Evolutionary conservation across 164 flowering plant species (phyloP).

Genomic region (Dillenia turbinata): DNA sequence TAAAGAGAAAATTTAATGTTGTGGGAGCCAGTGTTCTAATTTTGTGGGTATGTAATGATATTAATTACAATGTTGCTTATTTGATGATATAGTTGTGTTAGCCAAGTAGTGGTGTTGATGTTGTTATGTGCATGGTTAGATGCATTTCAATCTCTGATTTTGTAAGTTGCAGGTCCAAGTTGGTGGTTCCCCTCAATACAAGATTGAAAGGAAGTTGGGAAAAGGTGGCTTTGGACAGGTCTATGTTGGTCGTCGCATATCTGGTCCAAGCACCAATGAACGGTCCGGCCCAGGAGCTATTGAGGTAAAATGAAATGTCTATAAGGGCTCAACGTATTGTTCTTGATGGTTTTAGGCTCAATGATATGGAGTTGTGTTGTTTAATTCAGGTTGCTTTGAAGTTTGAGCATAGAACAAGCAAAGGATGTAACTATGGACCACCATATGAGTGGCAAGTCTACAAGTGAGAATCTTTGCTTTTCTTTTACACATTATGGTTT

Average conservation of each 20-base stretch:
- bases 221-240: conserved; percentile 97
- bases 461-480: conserved; percentile 36
- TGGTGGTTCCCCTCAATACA: conserved; percentile 70
- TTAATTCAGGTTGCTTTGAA: conserved; percentile 68
- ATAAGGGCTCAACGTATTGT: neutral
- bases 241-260: conserved; percentile 67
- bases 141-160: conserved; percentile 1
- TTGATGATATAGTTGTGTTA: neutral
- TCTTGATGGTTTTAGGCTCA: neutral
- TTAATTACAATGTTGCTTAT: too few relatives aligned
- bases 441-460: conserved; percentile 94
- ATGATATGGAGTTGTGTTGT: conserved; percentile 1
- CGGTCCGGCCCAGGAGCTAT: conserved; percentile 57
- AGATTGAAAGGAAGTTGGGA: conserved; percentile 69
- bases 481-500: neutral
- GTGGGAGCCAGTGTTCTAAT: too few relatives aligned
- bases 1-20: too few relatives aligned
- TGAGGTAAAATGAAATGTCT: conserved; percentile 40
- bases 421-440: conserved; percentile 87
- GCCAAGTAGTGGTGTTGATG: neutral
- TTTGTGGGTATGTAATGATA: too few relatives aligned
- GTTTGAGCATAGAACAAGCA: conserved; percentile 82
- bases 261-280: conserved; percentile 31
- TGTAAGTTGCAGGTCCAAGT: conserved; percentile 62
- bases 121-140: neutral